These are phyloP conservation scores for Wilcoxina mikolae DNA, from an alignment of 495 filamentous ascomycete genomes.

Conservation along the genomic window DNA sequence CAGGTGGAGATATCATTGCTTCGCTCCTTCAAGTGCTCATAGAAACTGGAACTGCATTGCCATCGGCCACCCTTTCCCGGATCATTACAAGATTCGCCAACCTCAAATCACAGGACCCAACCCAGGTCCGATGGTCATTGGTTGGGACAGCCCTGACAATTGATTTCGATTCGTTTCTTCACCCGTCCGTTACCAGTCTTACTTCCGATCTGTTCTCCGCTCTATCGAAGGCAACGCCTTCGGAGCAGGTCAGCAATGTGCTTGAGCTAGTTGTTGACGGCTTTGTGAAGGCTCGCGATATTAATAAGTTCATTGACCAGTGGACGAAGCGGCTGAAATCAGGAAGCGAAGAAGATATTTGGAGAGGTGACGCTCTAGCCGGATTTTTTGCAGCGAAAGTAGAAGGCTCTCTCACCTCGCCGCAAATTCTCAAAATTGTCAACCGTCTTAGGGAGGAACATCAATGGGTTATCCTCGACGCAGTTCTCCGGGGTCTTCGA, in stretches of 20 bases:
- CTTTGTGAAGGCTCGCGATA: slow-evolving; percentile 21
- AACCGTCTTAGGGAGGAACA: slow-evolving; percentile 7
- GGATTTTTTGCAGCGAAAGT: slow-evolving; percentile 13
- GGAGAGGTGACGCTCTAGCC: slow-evolving; percentile 19
- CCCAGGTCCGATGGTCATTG: slow-evolving; percentile 17
- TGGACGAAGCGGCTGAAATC: slow-evolving; percentile 16
- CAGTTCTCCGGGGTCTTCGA: slow-evolving; percentile 18
- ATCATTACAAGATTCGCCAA: slow-evolving; percentile 19
- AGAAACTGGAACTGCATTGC: slow-evolving; percentile 14
- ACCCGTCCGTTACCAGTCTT: slow-evolving; percentile 10
- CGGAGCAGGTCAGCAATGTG: slow-evolving; percentile 7
- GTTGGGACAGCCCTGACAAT: slow-evolving; percentile 13
- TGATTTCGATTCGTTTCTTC: slow-evolving; percentile 27
- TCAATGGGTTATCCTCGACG: slow-evolving; percentile 23
- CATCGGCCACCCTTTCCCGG: slow-evolving; percentile 12
- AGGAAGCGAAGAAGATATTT: slow-evolving; percentile 9
- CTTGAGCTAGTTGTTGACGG: slow-evolving; percentile 18
- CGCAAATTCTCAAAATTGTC: slow-evolving; percentile 19
- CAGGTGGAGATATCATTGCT: not conserved
- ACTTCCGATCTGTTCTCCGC: slow-evolving; percentile 9
- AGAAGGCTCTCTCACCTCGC: slow-evolving; percentile 11
- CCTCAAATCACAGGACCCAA: not conserved
- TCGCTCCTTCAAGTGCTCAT: slow-evolving; percentile 15
- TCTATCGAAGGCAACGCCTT: not conserved
- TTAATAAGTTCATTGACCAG: slow-evolving; percentile 15